Evolutionary conservation across 2,329 filamentous ascomycete species (phyloP).

Genomic region (Colletotrichum kahawae): DNA sequence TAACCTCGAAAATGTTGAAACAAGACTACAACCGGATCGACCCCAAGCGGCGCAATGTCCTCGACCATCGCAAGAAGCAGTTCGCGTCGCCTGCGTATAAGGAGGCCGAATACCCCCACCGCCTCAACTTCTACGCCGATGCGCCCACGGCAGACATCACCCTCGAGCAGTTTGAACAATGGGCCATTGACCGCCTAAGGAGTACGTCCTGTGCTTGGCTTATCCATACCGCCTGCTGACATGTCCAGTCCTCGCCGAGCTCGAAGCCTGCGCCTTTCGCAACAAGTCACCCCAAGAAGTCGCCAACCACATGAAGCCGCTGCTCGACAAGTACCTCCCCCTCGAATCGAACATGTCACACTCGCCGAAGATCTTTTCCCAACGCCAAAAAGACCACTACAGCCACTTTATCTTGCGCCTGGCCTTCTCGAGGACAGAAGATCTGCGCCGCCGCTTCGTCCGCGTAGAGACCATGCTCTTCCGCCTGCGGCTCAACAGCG

Average conservation of each 20-base stretch:
- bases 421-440: conserved; percentile 90
- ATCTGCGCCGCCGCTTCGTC: conserved; percentile 84
- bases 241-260: conserved; percentile 74
- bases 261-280: conserved; percentile 94
- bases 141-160: conserved; percentile 94
- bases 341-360: conserved; percentile 76
- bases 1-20: conserved; percentile 45
- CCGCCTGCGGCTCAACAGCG: conserved; percentile 78
- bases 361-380: conserved; percentile 63
- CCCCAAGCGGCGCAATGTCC: conserved; percentile 75
- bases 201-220: conserved; percentile 51
- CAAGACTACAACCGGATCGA: conserved; percentile 60
- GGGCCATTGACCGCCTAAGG: conserved; percentile 91
- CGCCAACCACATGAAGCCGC: conserved; percentile 78
- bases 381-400: conserved; percentile 95
- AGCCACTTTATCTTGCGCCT: conserved; percentile 95
- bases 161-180: conserved; percentile 97
- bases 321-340: conserved; percentile 86
- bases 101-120: conserved; percentile 79
- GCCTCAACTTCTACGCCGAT: conserved; percentile 89
- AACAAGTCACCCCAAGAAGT: conserved; percentile 88
- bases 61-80: conserved; percentile 85
- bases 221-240: background rate
- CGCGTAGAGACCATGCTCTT: conserved; percentile 91
- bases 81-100: conserved; percentile 81